Evolutionary conservation across 2,329 filamentous ascomycete species (phyloP).

Genomic region (Colletotrichum echinochloae): DNA sequence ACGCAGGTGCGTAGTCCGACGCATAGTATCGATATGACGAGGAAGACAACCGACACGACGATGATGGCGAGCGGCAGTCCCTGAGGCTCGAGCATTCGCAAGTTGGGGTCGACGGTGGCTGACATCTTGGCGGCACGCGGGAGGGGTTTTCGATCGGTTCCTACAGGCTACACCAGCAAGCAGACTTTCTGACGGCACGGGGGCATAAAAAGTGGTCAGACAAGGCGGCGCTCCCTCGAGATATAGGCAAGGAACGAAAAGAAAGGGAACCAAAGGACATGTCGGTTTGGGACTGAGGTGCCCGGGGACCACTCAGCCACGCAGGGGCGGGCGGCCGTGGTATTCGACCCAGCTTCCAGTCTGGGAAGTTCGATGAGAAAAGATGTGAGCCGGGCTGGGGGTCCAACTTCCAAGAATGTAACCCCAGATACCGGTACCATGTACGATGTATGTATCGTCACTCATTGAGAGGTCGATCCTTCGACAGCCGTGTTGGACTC

Average conservation of each 20-base stretch:
- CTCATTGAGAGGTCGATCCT: background rate
- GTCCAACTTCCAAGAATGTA: constrained; percentile 33
- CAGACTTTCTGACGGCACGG: constrained; percentile 1
- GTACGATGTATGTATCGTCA: constrained; percentile 15
- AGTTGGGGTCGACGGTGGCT: constrained; percentile 30
- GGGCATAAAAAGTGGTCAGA: no score
- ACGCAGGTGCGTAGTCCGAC: constrained; percentile 30
- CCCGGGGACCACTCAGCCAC: constrained; percentile 25
- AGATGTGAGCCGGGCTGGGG: constrained; percentile 25
- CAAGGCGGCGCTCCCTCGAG: constrained; percentile 6
- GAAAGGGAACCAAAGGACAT: background rate
- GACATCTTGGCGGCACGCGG: constrained; percentile 32
- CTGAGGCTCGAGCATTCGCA: constrained; percentile 30
- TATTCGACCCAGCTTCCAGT: constrained; percentile 9
- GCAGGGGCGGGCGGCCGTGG: constrained; percentile 16
- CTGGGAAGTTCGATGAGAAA: background rate
- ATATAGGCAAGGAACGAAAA: constrained; percentile 16
- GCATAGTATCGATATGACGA: constrained; percentile 33
- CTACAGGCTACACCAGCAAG: background rate
- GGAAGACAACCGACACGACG: constrained; percentile 32
- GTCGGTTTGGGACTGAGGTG: background rate
- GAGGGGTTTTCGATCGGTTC: constrained; percentile 8
- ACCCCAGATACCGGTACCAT: constrained; percentile 34
- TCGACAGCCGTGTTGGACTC: background rate
- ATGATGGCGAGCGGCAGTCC: constrained; percentile 36